A percentile compares a stretch with the other conserved stretches of the same genome.
Evolutionary conservation across 768 basidiomycete genomes (phyloP).

Genomic region (Podaxis sp.): DNA sequence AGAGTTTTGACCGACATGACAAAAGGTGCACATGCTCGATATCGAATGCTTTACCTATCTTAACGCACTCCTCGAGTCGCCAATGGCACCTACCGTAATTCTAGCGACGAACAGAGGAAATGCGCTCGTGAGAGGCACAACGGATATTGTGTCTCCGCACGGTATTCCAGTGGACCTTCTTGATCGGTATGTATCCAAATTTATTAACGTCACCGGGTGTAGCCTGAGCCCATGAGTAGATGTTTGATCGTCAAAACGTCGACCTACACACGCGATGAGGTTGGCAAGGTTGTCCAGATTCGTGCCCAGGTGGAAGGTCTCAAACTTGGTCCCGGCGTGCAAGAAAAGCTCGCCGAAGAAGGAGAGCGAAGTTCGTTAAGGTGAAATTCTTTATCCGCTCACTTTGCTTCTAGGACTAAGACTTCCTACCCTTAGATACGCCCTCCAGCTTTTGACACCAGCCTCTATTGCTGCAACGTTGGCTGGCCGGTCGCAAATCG

Average conservation of each 20-base stretch:
- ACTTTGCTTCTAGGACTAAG: background rate
- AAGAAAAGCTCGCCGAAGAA: slow-evolving; percentile 77
- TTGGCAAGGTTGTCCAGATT: slow-evolving; percentile 80
- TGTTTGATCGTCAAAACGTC: slow-evolving; percentile 96
- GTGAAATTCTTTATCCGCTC: slow-evolving; percentile 31
- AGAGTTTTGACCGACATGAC: slow-evolving; percentile 8
- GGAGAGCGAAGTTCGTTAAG: slow-evolving; percentile 80
- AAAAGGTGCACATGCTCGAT: slow-evolving; percentile 97
- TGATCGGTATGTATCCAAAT: slow-evolving; percentile 59
- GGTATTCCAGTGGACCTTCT: slow-evolving; percentile 92
- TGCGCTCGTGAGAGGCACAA: slow-evolving; percentile 88
- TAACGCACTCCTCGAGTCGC: slow-evolving; percentile 91
- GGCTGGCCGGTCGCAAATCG: slow-evolving; percentile 76
- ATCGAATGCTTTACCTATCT: slow-evolving; percentile 99
- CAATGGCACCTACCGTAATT: slow-evolving; percentile 97
- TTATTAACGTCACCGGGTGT: slow-evolving; percentile 7
- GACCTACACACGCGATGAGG: slow-evolving; percentile 76
- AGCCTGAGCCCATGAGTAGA: slow-evolving; percentile 28
- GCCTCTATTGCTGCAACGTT: slow-evolving; percentile 82
- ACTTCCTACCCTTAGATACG: slow-evolving; percentile 52
- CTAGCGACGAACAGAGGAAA: slow-evolving; percentile 95
- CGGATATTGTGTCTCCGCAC: slow-evolving; percentile 87
- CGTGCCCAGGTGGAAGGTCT: slow-evolving; percentile 87
- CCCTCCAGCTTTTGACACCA: slow-evolving; percentile 86
- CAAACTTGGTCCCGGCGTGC: slow-evolving; percentile 65